Conservation (phyloP, 345 rosid genomes). For the Populus simonii region DNA sequence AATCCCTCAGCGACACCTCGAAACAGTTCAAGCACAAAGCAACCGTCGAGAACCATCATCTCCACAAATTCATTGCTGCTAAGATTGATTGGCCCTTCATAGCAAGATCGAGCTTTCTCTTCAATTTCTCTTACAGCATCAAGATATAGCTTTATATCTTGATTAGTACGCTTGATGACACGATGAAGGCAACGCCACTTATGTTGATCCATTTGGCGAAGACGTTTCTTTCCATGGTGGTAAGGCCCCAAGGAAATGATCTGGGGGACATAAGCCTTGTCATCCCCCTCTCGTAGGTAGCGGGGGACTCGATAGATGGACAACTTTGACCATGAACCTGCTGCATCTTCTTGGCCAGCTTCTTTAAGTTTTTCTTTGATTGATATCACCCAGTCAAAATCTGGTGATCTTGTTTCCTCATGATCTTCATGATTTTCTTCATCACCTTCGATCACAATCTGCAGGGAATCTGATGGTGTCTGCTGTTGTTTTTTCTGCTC, state of each 20-base stretch:
- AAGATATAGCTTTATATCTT: constrained; percentile 51
- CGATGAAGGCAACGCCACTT: constrained; percentile 76
- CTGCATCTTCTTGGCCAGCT: constrained; percentile 61
- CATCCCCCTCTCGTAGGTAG: constrained; percentile 61
- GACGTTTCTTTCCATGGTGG: constrained; percentile 67
- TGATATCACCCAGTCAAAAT: constrained; percentile 64
- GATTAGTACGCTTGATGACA: constrained; percentile 55
- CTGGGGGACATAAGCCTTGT: constrained; percentile 75
- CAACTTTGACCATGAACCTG: constrained; percentile 54
- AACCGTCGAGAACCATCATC: constrained; percentile 87
- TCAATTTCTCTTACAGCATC: constrained; percentile 64
- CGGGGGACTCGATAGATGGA: constrained; percentile 58
- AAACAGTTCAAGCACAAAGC: constrained; percentile 76
- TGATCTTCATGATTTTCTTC: constrained; percentile 20
- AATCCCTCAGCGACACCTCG: constrained; percentile 75
- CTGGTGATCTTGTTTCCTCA: constrained; percentile 31
- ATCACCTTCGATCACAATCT: constrained; percentile 22
- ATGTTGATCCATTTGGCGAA: constrained; percentile 71
- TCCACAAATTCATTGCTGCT: constrained; percentile 72
- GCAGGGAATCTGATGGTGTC: constrained; percentile 25
- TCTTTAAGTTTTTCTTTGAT: constrained; percentile 58
- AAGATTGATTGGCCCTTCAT: constrained; percentile 52
- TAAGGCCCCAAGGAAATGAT: constrained; percentile 77
- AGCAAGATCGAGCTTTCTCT: constrained; percentile 63
- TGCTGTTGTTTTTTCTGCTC: constrained; percentile 27